phyloP scores from a whole-genome alignment of 108 stramenopile genomes.

The Hondaea fermentalgiana region DNA sequence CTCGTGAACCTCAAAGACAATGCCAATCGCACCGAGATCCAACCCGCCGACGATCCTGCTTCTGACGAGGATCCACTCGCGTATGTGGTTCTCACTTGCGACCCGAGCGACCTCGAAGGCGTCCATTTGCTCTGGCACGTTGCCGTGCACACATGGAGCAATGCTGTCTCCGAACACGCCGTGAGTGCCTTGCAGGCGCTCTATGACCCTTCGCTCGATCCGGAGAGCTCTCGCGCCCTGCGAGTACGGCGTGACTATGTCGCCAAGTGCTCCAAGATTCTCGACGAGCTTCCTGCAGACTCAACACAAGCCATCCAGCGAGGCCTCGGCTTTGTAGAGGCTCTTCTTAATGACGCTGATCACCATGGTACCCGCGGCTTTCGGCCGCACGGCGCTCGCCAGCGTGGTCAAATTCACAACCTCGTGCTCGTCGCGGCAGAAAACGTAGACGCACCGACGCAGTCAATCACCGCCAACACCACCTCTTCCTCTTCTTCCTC shows the following conservation, averaged over 20 bases:
- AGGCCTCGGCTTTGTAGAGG: background rate
- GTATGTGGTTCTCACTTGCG: background rate
- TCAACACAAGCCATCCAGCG: background rate
- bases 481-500: too few species aligned
- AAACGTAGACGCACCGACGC: background rate
- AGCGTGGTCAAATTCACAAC: background rate
- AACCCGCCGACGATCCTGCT: background rate
- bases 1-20: background rate
- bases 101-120: background rate
- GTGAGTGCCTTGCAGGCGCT: background rate
- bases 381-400: background rate
- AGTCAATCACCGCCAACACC: background rate
- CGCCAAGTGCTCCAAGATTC: background rate
- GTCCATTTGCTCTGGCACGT: background rate
- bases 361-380: background rate
- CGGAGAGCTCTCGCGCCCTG: background rate
- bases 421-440: background rate
- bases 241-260: background rate
- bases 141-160: background rate
- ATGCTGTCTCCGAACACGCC: background rate
- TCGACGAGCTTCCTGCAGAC: background rate
- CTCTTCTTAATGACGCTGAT: background rate
- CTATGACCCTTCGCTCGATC: background rate
- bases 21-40: background rate
- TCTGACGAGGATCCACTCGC: background rate